A percentile compares a stretch with the other conserved stretches of the same genome.
Conservation (phyloP, 2,329 filamentous ascomycete genomes). For the Fonsecaea multimorphosa region DNA sequence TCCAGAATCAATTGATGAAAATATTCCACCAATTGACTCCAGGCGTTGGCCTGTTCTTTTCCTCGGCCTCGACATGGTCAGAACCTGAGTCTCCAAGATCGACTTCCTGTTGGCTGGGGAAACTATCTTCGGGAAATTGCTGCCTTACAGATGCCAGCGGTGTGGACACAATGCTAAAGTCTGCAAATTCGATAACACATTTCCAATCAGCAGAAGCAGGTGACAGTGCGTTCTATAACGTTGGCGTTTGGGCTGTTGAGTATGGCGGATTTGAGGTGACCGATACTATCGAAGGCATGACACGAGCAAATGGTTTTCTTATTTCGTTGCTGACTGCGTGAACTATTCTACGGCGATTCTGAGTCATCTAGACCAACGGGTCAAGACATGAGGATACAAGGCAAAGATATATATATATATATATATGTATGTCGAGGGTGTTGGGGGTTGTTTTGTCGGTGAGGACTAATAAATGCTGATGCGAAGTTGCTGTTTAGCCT, state of each 20-base stretch:
- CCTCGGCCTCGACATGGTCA: neutral
- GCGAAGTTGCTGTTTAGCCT: neutral
- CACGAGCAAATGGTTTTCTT: neutral
- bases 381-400: neutral
- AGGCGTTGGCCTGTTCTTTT: neutral
- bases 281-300: neutral
- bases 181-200: neutral
- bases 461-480: neutral
- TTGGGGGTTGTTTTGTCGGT: neutral
- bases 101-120: neutral
- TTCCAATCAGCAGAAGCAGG: neutral
- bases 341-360: neutral
- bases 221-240: neutral
- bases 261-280: neutral
- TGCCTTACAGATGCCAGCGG: neutral
- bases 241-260: conserved; percentile 1
- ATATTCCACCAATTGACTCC: neutral
- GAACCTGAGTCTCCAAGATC: neutral
- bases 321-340: neutral
- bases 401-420: neutral
- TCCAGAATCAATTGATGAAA: neutral
- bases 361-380: neutral
- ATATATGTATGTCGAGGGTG: neutral
- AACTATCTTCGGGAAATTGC: neutral
- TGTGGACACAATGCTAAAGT: neutral